phyloP scores from a whole-genome alignment of 2,329 filamentous ascomycete genomes.

The Exophiala aquamarina region DNA sequence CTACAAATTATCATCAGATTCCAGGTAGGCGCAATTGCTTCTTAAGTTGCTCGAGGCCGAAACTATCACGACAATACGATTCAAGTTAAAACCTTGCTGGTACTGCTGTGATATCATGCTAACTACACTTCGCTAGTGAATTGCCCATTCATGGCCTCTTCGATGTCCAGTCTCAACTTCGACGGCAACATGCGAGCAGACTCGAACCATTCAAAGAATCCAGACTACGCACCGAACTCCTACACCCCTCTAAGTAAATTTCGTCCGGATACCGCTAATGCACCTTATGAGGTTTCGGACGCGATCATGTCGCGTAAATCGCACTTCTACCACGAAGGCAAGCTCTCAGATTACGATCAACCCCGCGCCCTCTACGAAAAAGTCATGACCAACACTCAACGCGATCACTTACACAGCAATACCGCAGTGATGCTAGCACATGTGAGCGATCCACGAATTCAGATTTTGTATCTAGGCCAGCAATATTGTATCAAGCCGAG shows the following conservation, averaged over 20 bases:
- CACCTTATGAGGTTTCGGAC: slow-evolving; percentile 51
- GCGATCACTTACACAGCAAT: slow-evolving; percentile 50
- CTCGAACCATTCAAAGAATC: slow-evolving; percentile 48
- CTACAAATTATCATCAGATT: slow-evolving; percentile 49
- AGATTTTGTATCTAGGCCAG: slow-evolving; percentile 55
- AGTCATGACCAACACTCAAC: slow-evolving; percentile 48
- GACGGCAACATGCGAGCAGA: slow-evolving; percentile 52
- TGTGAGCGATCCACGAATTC: slow-evolving; percentile 46
- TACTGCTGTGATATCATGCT: too few relatives aligned
- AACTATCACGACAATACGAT: background rate
- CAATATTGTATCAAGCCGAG: slow-evolving; percentile 50
- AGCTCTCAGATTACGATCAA: slow-evolving; percentile 54
- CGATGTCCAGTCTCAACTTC: slow-evolving; percentile 49
- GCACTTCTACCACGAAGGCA: slow-evolving; percentile 57
- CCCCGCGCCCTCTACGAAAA: slow-evolving; percentile 49
- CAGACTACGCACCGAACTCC: slow-evolving; percentile 54
- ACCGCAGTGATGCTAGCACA: slow-evolving; percentile 47
- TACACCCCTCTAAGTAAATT: slow-evolving; percentile 48
- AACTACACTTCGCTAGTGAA: slow-evolving; percentile 18
- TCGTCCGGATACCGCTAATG: slow-evolving; percentile 52
- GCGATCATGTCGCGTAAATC: slow-evolving; percentile 53
- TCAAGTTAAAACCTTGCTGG: too few relatives aligned
- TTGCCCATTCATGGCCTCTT: slow-evolving; percentile 52
- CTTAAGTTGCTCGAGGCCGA: too few relatives aligned
- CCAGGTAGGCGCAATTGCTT: slow-evolving; percentile 31